Evolutionary conservation across 2,329 filamentous ascomycete species (phyloP).

Genomic region (Colletotrichum lentis): DNA sequence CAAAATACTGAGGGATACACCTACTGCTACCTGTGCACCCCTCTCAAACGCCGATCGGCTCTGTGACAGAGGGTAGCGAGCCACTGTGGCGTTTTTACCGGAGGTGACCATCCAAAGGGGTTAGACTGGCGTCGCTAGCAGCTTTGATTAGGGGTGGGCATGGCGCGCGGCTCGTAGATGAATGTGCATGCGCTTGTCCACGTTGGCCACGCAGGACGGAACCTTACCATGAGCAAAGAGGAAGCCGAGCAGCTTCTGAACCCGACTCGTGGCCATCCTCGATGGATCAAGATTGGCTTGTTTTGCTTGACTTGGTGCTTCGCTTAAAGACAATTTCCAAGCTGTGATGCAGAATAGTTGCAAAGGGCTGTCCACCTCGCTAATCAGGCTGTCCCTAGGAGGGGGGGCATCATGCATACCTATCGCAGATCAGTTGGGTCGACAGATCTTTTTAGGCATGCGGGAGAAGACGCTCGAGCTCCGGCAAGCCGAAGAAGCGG

Average conservation of each 20-base stretch:
- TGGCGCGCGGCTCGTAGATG: neutral
- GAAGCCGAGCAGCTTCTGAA: neutral
- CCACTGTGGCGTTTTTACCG: constrained; percentile 7
- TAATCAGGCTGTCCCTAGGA: neutral
- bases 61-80: constrained; percentile 9
- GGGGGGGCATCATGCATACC: constrained; percentile 4
- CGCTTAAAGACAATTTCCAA: neutral
- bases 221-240: neutral
- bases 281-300: neutral
- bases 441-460: constrained; percentile 12
- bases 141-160: neutral
- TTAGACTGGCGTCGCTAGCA: neutral
- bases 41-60: constrained; percentile 3
- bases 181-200: neutral
- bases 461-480: neutral
- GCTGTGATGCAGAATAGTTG: neutral
- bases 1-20: neutral
- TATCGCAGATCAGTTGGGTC: constrained; percentile 13
- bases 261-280: neutral
- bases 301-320: neutral
- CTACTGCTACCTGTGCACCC: neutral
- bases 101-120: constrained; percentile 2
- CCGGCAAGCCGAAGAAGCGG: constrained; percentile 2
- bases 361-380: neutral
- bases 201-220: neutral